These are phyloP conservation scores for Aspergillus calidoustus DNA, from an alignment of 2,329 filamentous ascomycete species.

Conservation along the genomic window DNA sequence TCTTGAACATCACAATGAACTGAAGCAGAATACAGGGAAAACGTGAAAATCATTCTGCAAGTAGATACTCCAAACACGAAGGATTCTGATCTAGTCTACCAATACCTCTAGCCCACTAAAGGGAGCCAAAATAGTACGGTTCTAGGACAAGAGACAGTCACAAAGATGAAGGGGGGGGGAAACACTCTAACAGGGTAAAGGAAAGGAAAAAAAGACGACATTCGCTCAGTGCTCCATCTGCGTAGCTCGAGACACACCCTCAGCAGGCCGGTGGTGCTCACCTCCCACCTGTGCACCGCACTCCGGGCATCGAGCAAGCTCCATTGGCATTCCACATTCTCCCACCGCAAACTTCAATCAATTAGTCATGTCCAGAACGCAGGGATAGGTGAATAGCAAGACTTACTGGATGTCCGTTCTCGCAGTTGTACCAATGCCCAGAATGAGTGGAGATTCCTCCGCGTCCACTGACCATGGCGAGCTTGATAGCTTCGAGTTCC, in stretches of 20 bases:
- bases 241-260: background rate
- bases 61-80: background rate
- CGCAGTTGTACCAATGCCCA: conserved; percentile 17
- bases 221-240: background rate
- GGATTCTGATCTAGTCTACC: background rate
- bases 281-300: conserved; percentile 32
- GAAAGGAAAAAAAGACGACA: background rate
- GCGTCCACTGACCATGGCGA: background rate
- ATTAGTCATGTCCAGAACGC: background rate
- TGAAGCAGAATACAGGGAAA: no score
- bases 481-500: background rate
- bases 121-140: background rate
- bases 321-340: conserved; percentile 39
- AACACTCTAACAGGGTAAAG: background rate
- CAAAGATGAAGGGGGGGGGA: background rate
- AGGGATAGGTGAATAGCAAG: background rate
- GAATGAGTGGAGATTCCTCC: background rate
- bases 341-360: conserved; percentile 31
- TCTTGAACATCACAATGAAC: no score
- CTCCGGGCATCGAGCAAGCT: conserved; percentile 33
- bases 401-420: conserved; percentile 19
- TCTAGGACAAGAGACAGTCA: background rate
- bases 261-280: conserved; percentile 18
- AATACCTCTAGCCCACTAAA: background rate
- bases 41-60: no score